These are phyloP conservation scores for Pascua guehoae DNA, from an alignment of 1,284 basidiomycete species.

Conservation along the genomic window DNA sequence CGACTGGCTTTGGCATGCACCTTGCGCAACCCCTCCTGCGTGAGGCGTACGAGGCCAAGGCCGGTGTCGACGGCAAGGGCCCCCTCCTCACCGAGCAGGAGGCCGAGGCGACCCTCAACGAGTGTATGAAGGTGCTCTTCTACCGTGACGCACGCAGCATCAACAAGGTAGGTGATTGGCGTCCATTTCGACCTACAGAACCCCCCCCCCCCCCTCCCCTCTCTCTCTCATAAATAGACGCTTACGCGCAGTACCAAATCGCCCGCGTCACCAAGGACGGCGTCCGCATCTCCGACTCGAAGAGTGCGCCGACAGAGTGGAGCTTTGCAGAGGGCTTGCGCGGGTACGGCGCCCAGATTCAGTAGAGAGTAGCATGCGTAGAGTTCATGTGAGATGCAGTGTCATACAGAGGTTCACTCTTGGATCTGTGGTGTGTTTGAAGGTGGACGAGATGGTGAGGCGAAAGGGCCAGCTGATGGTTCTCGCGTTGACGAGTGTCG, in stretches of 20 bases:
- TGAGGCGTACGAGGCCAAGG: slow-evolving; percentile 58
- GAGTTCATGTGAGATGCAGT: slow-evolving; percentile 1
- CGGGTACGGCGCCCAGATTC: slow-evolving; percentile 67
- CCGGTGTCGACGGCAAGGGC: slow-evolving; percentile 71
- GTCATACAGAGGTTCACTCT: too few species aligned
- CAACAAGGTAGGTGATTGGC: slow-evolving; percentile 70
- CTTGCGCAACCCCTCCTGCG: slow-evolving; percentile 91
- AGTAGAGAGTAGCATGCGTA: slow-evolving; percentile 44
- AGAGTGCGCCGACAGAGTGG: slow-evolving; percentile 77
- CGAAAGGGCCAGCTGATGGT: too few species aligned
- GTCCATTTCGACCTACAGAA: too few species aligned
- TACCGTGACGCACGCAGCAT: slow-evolving; percentile 95
- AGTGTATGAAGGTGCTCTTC: slow-evolving; percentile 90
- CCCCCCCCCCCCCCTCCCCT: too few species aligned
- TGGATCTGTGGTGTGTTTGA: too few species aligned
- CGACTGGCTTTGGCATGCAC: slow-evolving; percentile 93
- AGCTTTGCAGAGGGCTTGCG: slow-evolving; percentile 73
- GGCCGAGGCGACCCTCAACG: slow-evolving; percentile 73
- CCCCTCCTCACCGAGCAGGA: slow-evolving; percentile 71
- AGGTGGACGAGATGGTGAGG: too few species aligned
- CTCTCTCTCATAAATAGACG: neutral
- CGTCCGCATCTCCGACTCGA: slow-evolving; percentile 74
- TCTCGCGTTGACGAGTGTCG: too few species aligned
- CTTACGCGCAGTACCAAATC: slow-evolving; percentile 74
- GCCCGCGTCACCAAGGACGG: slow-evolving; percentile 80